Evolutionary conservation across 2,329 filamentous ascomycete genomes (phyloP), one percentile per base, ranked within the genome.

Genomic region (Botrytis paeoniae): DNA sequence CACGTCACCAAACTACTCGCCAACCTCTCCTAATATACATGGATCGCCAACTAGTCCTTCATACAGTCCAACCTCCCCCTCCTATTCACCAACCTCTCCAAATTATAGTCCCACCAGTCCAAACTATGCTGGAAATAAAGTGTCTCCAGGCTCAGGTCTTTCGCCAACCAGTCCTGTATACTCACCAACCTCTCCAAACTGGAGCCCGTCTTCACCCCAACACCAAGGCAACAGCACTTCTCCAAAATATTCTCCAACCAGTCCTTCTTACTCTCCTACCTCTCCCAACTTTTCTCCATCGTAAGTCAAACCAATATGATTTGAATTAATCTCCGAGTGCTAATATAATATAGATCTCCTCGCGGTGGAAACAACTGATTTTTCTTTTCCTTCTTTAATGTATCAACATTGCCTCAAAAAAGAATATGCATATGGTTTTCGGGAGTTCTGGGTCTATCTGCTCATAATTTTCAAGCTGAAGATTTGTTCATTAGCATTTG

Each of bases 1-100:
- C 88, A 90, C 74, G 78, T 87, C 82, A 18, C 83, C 83, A 64
- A 78, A 73, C 29, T 80, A 79, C 64, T 80, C 77, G 29, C 79
- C 79, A 16, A 79, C 79, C 12, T 79, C 77, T n/a, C 79, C 79
- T 25, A 76, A 74, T 63, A 60, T 81, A 79, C 75, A 71, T 76
- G 37, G 78, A 76, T 59, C 77, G 69, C 78, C 79, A 16, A 76
- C 79, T 7, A 79, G 77, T 63, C 79, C 79, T 12, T 76, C 79
- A n/a, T 80, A 79, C 64, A 72, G 77, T 20, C 78, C 79, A 10
- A 80, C 79, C 18, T 79, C 78, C 62, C 79, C 79, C 29, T 78
- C 78, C 3, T 80, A 80, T 71, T 80, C 78, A 60, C 79, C 79
- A 43, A 80, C 76, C 61, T 77, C 75, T 48, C 80, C 80, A 45